Evolutionary conservation across 768 basidiomycete genomes (phyloP).

Genomic region (Tylopilus plumbeoviolaceoides): DNA sequence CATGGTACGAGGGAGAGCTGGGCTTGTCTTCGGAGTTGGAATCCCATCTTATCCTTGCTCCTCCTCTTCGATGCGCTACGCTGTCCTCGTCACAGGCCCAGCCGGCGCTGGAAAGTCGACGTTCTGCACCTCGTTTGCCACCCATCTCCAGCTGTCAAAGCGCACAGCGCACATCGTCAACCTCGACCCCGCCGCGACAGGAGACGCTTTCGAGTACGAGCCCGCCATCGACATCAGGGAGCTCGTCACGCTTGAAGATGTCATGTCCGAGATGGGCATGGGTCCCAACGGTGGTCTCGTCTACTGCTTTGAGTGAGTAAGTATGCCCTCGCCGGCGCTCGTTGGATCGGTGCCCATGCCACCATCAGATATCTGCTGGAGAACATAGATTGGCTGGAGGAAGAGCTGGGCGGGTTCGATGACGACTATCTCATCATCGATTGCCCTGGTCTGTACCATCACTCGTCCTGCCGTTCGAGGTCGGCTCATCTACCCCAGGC

Average conservation of each 20-base stretch:
- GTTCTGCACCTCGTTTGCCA: conserved; percentile 82
- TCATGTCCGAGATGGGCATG: conserved; percentile 91
- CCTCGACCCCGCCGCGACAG: conserved; percentile 90
- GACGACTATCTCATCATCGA: conserved; percentile 94
- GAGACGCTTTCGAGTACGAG: conserved; percentile 85
- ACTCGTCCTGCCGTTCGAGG: neutral
- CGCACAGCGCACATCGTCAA: conserved; percentile 92
- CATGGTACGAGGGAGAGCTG: conserved; percentile 40
- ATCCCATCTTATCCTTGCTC: conserved; percentile 14
- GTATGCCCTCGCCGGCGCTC: conserved; percentile 28
- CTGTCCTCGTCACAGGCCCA: conserved; percentile 88
- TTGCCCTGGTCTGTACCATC: conserved; percentile 66
- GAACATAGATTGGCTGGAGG: conserved; percentile 98
- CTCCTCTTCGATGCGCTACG: conserved; percentile 68
- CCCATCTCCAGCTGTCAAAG: conserved; percentile 79
- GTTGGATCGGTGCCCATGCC: neutral
- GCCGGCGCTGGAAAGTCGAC: conserved; percentile 98
- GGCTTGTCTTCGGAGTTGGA: conserved; percentile 27
- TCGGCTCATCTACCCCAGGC: conserved; percentile 42
- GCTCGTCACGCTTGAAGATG: conserved; percentile 88
- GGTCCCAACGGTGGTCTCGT: conserved; percentile 97
- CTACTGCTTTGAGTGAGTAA: conserved; percentile 98
- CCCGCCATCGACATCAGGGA: conserved; percentile 94
- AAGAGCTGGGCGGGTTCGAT: conserved; percentile 90
- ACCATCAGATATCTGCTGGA: conserved; percentile 80